Base-by-base conservation (phyloP, 345 rosid genomes). In the Euclidium syriacum region DNA sequence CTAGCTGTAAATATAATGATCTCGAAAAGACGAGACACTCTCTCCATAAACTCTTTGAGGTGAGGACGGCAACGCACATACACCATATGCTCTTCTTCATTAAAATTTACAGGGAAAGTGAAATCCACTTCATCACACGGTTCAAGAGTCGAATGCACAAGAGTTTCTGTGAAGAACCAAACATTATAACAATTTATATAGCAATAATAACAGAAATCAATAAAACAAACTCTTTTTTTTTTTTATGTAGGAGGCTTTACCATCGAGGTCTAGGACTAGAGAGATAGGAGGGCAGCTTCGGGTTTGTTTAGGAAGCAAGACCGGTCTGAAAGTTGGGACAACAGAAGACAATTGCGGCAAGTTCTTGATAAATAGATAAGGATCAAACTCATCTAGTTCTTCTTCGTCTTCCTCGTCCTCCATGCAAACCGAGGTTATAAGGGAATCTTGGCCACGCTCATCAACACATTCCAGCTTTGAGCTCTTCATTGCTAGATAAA, bases 1-100 rank as follows among this genome's bases (percentile, higher is more conserved):
- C 99, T 95, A 38, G 99, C 99, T 17, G 99, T 95, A 73, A 95
- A 95, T 72, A 95, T 88, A 39, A 88, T 82, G 42, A 95, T 86
- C 84, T 95, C 97, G 60, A 95, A 95, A 23, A 86, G 84, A 67
- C 81, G 30, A 7, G 98, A 72, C 56, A 85, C 91, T 73, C 90
- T 77, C 73, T 95, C 99, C 94, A 90, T 73, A 65, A 95, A 95
- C 67, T 88, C 95, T 62, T 75, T 79, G 50, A 95, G 86, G 75
- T 85, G 73, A 67, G 99, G 99, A 23, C 99, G 96, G 55, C 98
- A 90, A 24, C 95, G 77, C 44, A 95, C 99, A 52, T 83, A 90
- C 24, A 95, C 94, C 34, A 75, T 88, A 64, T 95, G 96, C 72
- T 95, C 84, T 50, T 90, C 86, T 30, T 76, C 81, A 69, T 90